Percentiles rank a stretch among this genome's conserved stretches.
These are phyloP conservation scores for Madurella mycetomatis DNA, from an alignment of 2,329 filamentous ascomycete genomes.

Conservation along the genomic window DNA sequence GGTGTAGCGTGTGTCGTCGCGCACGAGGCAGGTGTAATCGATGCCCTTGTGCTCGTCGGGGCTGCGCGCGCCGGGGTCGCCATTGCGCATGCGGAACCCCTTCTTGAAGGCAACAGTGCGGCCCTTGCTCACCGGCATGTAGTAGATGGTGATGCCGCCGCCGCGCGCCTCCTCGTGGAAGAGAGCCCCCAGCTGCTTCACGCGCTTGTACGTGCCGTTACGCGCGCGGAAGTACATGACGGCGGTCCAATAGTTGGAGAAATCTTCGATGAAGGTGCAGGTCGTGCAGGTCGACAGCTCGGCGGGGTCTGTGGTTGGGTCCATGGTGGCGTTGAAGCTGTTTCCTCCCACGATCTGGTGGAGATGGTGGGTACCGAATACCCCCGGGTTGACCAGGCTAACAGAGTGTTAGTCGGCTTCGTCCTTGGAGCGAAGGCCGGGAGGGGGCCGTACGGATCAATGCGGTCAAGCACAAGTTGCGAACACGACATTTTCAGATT, in stretches of 20 bases:
- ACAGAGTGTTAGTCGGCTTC: not conserved
- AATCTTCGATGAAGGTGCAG: conserved; percentile 19
- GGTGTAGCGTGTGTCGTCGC: conserved; percentile 36
- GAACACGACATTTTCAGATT: conserved; percentile 14
- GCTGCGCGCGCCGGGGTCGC: conserved; percentile 28
- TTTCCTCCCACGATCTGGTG: conserved; percentile 22
- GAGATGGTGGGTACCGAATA: conserved; percentile 14
- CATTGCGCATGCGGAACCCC: conserved; percentile 41
- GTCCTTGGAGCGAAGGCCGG: not conserved
- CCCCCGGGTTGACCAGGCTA: conserved; percentile 9
- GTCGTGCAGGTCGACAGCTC: conserved; percentile 18
- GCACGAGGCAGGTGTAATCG: conserved; percentile 36
- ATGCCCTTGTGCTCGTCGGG: conserved; percentile 29
- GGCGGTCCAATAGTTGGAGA: conserved; percentile 25
- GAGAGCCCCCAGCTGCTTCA: conserved; percentile 5
- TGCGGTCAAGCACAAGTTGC: conserved; percentile 19
- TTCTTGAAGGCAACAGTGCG: conserved; percentile 33
- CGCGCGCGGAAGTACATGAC: conserved; percentile 18
- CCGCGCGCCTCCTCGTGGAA: conserved; percentile 6
- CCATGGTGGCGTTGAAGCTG: conserved; percentile 20
- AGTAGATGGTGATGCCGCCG: conserved; percentile 24
- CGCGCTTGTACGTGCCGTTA: conserved; percentile 17
- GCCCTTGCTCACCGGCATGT: conserved; percentile 27
- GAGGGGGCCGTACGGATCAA: conserved; percentile 16
- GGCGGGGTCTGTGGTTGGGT: conserved; percentile 5